Evolutionary conservation across 2,329 filamentous ascomycete species (phyloP).

Genomic region (Diplodia sapinea): DNA sequence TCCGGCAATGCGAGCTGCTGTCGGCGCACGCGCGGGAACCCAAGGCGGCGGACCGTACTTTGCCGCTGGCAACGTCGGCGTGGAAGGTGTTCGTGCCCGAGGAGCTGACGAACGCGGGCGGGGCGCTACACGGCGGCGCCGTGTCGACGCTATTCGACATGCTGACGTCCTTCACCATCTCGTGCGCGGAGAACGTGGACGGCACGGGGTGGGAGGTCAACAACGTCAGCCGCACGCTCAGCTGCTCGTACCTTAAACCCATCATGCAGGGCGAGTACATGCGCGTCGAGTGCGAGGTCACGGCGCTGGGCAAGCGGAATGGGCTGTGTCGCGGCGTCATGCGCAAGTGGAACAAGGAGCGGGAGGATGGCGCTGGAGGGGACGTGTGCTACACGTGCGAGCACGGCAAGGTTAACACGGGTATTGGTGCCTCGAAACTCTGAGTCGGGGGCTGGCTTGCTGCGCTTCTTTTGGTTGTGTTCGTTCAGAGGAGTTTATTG

Average conservation of each 20-base stretch:
- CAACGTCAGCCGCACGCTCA: slow-evolving; percentile 52
- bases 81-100: slow-evolving; percentile 54
- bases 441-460: background rate
- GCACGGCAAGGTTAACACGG: slow-evolving; percentile 43
- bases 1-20: slow-evolving; percentile 44
- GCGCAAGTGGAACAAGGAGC: slow-evolving; percentile 39
- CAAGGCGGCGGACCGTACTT: slow-evolving; percentile 36
- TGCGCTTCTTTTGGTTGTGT: background rate
- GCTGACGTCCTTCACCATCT: slow-evolving; percentile 52
- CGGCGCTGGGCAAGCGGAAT: slow-evolving; percentile 52
- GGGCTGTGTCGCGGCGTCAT: slow-evolving; percentile 51
- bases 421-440: slow-evolving; percentile 19
- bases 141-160: slow-evolving; percentile 63
- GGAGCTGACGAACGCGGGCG: slow-evolving; percentile 54
- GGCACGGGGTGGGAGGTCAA: slow-evolving; percentile 52
- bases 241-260: slow-evolving; percentile 54
- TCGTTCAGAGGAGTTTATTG: background rate
- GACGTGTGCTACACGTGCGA: slow-evolving; percentile 49
- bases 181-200: slow-evolving; percentile 36
- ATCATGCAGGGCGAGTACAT: slow-evolving; percentile 49
- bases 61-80: slow-evolving; percentile 46
- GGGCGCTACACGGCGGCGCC: slow-evolving; percentile 61
- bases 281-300: slow-evolving; percentile 52
- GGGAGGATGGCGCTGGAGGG: slow-evolving; percentile 42
- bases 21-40: slow-evolving; percentile 41